These are phyloP conservation scores for Xerophyta viscosa DNA, from an alignment of 106 monocot genomes.

Conservation along the genomic window DNA sequence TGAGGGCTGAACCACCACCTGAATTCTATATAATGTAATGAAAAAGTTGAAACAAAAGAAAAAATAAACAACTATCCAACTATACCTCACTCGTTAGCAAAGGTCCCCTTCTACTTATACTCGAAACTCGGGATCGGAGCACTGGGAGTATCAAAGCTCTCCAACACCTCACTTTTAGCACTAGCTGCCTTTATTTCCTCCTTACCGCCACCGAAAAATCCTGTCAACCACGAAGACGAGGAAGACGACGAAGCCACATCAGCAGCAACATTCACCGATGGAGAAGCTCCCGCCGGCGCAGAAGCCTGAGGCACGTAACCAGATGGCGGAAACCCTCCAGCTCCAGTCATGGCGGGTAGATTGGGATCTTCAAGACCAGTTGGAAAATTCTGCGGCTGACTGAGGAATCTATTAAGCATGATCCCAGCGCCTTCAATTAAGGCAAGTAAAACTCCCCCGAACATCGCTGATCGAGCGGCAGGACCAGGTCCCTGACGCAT, in stretches of 20 bases:
- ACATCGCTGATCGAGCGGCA: constrained; percentile 38
- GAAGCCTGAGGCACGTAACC: not conserved
- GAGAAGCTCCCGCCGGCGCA: not conserved
- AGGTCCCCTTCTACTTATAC: constrained; percentile 30
- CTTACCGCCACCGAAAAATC: constrained; percentile 50
- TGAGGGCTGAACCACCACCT: too few species aligned
- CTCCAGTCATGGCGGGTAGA: constrained; percentile 8
- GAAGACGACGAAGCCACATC: not conserved
- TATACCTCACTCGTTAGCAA: not conserved
- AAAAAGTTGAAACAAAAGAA: not conserved
- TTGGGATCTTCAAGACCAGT: constrained; percentile 18
- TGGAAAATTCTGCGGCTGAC: constrained; percentile 35
- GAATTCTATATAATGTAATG: not conserved
- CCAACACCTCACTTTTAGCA: constrained; percentile 34
- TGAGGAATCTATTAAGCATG: constrained; percentile 46
- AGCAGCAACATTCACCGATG: too few species aligned
- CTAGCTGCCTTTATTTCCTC: constrained; percentile 16
- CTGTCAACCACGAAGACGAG: constrained; percentile 42
- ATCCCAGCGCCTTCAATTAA: constrained; percentile 68
- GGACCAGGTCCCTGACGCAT: constrained; percentile 62
- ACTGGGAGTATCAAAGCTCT: constrained; percentile 46
- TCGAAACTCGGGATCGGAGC: constrained; percentile 48
- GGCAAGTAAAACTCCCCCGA: constrained; percentile 54
- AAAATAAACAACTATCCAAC: too few species aligned
- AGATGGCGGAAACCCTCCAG: not conserved